Evolutionary conservation across 129 eudicot genomes (phyloP).

Genomic region (Scalesia atractyloides): DNA sequence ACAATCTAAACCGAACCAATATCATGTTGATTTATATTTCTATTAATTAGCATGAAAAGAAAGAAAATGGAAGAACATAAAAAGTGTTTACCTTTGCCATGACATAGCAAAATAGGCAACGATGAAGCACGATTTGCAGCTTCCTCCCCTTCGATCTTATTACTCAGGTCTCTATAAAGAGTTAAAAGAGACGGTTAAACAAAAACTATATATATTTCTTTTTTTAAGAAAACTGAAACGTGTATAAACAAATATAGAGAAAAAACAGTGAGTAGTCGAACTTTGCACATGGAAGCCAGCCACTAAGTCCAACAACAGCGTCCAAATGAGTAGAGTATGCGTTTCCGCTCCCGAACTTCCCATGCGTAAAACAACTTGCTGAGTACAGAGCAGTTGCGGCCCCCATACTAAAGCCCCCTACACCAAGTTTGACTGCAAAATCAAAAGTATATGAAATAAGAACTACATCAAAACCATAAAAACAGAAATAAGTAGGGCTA

Average conservation of each 20-base stretch:
- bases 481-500: background rate
- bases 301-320: slow-evolving; percentile 85
- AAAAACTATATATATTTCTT: background rate
- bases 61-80: background rate
- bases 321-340: slow-evolving; percentile 58
- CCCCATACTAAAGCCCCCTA: slow-evolving; percentile 97
- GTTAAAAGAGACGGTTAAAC: background rate
- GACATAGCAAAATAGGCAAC: slow-evolving; percentile 82
- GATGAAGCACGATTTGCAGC: slow-evolving; percentile 81
- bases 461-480: slow-evolving; percentile 5
- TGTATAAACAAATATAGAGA: background rate
- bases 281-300: slow-evolving; percentile 94
- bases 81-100: slow-evolving; percentile 62
- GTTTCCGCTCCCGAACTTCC: slow-evolving; percentile 66
- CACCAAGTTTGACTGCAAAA: slow-evolving; percentile 71
- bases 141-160: slow-evolving; percentile 59
- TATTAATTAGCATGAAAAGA: background rate
- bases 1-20: background rate
- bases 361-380: slow-evolving; percentile 64
- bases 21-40: background rate
- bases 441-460: slow-evolving; percentile 13
- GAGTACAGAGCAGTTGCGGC: slow-evolving; percentile 84
- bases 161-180: slow-evolving; percentile 51
- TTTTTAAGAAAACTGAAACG: background rate
- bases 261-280: slow-evolving; percentile 32